Conservation (phyloP, 1,284 basidiomycete genomes). For the Bondarzewia mesenterica region DNA sequence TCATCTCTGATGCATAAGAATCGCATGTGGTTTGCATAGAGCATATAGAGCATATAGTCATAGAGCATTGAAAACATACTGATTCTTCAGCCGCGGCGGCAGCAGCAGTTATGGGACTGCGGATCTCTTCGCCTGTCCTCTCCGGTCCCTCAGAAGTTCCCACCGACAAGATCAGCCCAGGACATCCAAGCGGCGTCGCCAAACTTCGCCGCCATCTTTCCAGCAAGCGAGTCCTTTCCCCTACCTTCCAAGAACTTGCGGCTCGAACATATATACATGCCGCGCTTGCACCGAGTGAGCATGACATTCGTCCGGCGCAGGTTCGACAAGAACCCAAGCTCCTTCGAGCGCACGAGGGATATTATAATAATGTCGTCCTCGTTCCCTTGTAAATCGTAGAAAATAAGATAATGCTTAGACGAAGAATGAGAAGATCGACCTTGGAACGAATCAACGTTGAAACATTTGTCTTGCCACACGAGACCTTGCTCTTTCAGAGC, state of each 20-base stretch:
- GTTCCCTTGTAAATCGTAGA: conserved; percentile 21
- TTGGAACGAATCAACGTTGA: conserved; percentile 45
- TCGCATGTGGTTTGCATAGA: background rate
- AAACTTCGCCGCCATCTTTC: conserved; percentile 32
- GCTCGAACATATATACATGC: conserved; percentile 60
- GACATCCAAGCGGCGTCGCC: conserved; percentile 33
- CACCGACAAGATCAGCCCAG: conserved; percentile 31
- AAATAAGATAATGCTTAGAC: background rate
- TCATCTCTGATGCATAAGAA: background rate
- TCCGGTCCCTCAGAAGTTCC: conserved; percentile 18
- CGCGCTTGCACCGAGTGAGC: conserved; percentile 56
- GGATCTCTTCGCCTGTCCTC: too few species aligned
- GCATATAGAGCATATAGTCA: too few species aligned
- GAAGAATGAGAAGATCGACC: conserved; percentile 11
- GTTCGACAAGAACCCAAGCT: conserved; percentile 40
- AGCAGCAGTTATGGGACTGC: too few species aligned
- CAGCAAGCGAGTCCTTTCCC: conserved; percentile 39
- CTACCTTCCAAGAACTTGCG: conserved; percentile 41
- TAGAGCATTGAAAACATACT: too few species aligned
- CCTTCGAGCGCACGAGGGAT: conserved; percentile 42
- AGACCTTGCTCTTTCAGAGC: conserved; percentile 28
- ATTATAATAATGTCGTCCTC: conserved; percentile 51
- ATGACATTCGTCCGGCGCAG: conserved; percentile 59
- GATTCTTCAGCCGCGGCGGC: too few species aligned
- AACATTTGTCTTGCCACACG: conserved; percentile 34